Evolutionary conservation across 495 filamentous ascomycete species (phyloP), one percentile per base, ranked within the genome.

Genomic region (Evansstolkia leycettana): DNA sequence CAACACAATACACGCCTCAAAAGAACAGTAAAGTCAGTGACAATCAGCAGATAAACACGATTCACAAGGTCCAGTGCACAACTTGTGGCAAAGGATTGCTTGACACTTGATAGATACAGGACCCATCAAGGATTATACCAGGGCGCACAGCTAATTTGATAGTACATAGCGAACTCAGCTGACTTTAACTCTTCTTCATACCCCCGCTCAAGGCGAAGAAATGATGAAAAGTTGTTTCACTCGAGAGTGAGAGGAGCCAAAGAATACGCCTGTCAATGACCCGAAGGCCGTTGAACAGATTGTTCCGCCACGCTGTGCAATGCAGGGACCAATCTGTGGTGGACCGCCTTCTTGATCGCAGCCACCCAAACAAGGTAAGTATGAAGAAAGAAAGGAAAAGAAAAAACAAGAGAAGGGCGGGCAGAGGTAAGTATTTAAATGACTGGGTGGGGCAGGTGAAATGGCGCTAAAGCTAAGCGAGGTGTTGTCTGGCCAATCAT

Each of bases 241-340:
- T 58, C 47, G 41, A 51, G 44, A 40, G 46, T 56, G 57, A 54
- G n/a, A 51, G 52, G 68, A 67, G 78, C 67, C 75, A 80, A 80
- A 81, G 77, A 80, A 80, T 80, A 54, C 74, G 72, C 73, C 69
- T 69, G 64, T 70, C 68, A 75, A 68, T 72, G 70, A 70, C 70
- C 76, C 75, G 72, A 73, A 79, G 60, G 66, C 72, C 69, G 70
- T 68, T 76, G 68, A 72, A 73, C 68, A 54, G 57, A 67, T 60
- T 65, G 69, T 59, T 73, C 64, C 72, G 58, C 76, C 77, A 65
- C 76, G 75, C 46, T 80, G 77, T 82, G 76, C 77, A 78, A 82
- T 82, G 76, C 70, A 80, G 75, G 75, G 61, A 72, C 76, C 67
- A 67, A 66, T 55, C 55, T 58, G 64, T 75, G 66, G 65, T 61